Conservation (phyloP, 106 monocot genomes). For the Phalaenopsis aphrodite region DNA sequence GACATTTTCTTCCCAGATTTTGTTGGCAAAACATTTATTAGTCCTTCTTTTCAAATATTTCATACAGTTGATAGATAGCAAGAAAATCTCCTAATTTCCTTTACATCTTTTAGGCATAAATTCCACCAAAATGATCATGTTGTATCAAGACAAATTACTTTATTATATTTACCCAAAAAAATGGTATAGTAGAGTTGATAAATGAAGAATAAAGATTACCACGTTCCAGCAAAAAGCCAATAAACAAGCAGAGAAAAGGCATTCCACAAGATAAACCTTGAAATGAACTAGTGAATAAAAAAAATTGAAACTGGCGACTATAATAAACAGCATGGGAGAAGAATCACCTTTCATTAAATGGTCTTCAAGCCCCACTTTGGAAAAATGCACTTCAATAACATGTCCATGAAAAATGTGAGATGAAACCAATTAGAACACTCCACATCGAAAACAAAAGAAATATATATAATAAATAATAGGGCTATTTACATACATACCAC, state of each 20-base stretch:
- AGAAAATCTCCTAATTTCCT: too few relatives aligned
- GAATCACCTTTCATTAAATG: neutral
- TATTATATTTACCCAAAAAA: neutral
- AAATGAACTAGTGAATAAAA: neutral
- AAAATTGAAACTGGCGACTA: neutral
- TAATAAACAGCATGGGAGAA: neutral
- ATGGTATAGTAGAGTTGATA: neutral
- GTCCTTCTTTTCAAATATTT: too few relatives aligned
- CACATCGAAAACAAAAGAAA: neutral
- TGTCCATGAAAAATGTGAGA: neutral
- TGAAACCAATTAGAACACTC: conserved; percentile 4
- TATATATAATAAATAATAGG: neutral
- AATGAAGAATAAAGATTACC: neutral
- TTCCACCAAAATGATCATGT: neutral
- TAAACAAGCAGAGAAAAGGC: neutral
- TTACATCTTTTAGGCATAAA: too few relatives aligned
- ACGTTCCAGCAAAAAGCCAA: neutral
- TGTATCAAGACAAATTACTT: neutral
- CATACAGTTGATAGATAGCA: too few relatives aligned
- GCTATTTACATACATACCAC: neutral
- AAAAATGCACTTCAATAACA: conserved; percentile 2
- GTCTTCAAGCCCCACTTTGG: conserved; percentile 2
- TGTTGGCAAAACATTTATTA: too few relatives aligned
- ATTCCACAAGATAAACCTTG: neutral
- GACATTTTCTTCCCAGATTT: too few relatives aligned